These are phyloP conservation scores for Eutrema heterophyllum DNA, from an alignment of 345 rosid genomes.

Conservation along the genomic window DNA sequence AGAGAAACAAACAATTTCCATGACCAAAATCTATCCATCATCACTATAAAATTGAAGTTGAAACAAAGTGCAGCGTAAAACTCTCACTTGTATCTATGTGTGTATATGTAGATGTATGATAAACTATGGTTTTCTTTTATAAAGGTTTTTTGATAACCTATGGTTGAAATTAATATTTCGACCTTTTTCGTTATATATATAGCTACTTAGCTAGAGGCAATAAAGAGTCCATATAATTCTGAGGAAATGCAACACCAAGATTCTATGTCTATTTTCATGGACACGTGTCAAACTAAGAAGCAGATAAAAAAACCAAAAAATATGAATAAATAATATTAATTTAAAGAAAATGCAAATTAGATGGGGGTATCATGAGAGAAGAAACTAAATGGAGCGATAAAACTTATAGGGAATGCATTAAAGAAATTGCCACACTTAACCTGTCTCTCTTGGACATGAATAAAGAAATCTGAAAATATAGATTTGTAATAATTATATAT, in stretches of 20 bases:
- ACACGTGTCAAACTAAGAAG: constrained; percentile 15
- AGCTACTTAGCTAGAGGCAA: neutral
- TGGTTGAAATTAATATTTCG: constrained; percentile 13
- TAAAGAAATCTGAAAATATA: neutral
- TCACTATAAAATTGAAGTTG: neutral
- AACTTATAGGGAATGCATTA: constrained; percentile 25
- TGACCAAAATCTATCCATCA: constrained; percentile 1
- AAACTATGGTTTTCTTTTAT: neutral
- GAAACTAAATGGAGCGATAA: constrained; percentile 21
- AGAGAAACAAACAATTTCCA: constrained; percentile 16
- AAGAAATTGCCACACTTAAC: neutral
- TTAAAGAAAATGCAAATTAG: constrained; percentile 33
- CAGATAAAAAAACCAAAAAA: neutral
- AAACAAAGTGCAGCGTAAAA: neutral
- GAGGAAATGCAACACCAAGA: constrained; percentile 26
- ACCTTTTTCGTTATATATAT: constrained; percentile 1
- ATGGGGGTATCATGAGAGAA: constrained; percentile 10
- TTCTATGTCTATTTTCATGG: constrained; percentile 13
- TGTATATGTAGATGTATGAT: neutral
- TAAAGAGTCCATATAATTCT: constrained; percentile 24
- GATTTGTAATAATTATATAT: neutral
- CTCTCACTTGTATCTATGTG: neutral
- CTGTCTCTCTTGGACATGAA: constrained; percentile 26
- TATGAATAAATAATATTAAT: neutral
- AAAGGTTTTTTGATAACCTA: neutral